Evolutionary conservation across 2,329 filamentous ascomycete species (phyloP).

Genomic region (Cytospora paraplurivora): DNA sequence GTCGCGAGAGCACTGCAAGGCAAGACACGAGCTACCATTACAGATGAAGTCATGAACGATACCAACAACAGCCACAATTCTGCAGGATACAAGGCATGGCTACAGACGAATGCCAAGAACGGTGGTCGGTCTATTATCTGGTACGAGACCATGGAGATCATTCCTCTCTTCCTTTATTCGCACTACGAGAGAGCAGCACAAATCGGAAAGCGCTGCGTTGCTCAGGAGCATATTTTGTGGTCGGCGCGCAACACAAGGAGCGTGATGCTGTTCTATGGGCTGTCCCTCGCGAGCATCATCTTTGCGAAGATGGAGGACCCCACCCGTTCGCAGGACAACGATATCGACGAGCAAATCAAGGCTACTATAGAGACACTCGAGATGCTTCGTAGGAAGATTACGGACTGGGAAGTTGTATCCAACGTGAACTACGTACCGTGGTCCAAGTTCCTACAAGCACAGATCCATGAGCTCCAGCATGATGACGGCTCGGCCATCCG

Average conservation of each 20-base stretch:
- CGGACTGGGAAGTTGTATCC: conserved; percentile 64
- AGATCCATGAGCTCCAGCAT: conserved; percentile 63
- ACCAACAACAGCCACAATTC: conserved; percentile 60
- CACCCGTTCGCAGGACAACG: conserved; percentile 42
- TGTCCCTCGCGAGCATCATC: conserved; percentile 56
- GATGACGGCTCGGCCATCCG: conserved; percentile 61
- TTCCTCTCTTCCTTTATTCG: conserved; percentile 64
- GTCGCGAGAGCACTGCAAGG: conserved; percentile 71
- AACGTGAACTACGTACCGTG: conserved; percentile 73
- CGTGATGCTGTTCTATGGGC: conserved; percentile 61
- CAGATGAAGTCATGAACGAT: conserved; percentile 65
- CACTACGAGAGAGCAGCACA: conserved; percentile 63
- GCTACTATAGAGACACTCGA: conserved; percentile 56
- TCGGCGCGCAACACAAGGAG: conserved; percentile 60
- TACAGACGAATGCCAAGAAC: conserved; percentile 53
- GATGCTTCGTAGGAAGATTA: conserved; percentile 60
- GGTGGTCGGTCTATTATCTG: conserved; percentile 66
- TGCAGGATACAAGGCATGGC: conserved; percentile 60
- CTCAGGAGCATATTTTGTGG: conserved; percentile 55
- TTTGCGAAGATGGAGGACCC: conserved; percentile 54
- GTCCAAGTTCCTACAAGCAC: conserved; percentile 68
- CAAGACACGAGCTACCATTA: conserved; percentile 60
- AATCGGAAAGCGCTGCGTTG: conserved; percentile 53
- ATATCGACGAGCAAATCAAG: conserved; percentile 46
- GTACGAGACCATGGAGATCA: conserved; percentile 68